Conservation (phyloP, 441 rosid species). For the Corymbia citriodora region DNA sequence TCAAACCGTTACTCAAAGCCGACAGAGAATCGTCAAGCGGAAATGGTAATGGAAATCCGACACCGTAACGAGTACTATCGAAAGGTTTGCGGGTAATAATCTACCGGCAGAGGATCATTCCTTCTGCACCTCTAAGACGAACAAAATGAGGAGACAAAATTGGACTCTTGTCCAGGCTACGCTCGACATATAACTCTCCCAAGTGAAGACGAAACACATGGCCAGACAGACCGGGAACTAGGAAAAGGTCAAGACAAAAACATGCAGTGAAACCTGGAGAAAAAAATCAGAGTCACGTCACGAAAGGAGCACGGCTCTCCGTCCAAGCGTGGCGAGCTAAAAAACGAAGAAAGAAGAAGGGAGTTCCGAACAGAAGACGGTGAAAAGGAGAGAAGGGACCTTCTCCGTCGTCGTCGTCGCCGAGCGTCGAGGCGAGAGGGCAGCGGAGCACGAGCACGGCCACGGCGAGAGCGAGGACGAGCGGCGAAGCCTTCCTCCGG, state of each 20-base stretch:
- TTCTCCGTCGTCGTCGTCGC: slow-evolving; percentile 22
- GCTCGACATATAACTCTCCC: background rate
- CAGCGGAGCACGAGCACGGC: slow-evolving; percentile 15
- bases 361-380: background rate
- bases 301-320: background rate
- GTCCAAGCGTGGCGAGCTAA: background rate
- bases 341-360: background rate
- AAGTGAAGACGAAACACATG: background rate
- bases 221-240: background rate
- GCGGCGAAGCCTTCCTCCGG: background rate
- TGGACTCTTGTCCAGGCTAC: background rate
- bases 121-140: background rate
- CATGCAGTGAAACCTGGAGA: background rate
- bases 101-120: background rate
- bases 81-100: background rate
- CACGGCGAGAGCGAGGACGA: slow-evolving; percentile 1
- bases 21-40: background rate
- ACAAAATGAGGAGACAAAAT: background rate
- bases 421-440: slow-evolving; percentile 37
- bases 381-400: slow-evolving; percentile 22
- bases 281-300: background rate
- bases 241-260: background rate
- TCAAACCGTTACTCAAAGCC: background rate
- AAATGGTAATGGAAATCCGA: background rate
- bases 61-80: background rate